A percentile compares a stretch with the other conserved stretches of the same genome.
Conservation (phyloP, 371 early-diverging fungal species). For the Mucor circinelloides region DNA sequence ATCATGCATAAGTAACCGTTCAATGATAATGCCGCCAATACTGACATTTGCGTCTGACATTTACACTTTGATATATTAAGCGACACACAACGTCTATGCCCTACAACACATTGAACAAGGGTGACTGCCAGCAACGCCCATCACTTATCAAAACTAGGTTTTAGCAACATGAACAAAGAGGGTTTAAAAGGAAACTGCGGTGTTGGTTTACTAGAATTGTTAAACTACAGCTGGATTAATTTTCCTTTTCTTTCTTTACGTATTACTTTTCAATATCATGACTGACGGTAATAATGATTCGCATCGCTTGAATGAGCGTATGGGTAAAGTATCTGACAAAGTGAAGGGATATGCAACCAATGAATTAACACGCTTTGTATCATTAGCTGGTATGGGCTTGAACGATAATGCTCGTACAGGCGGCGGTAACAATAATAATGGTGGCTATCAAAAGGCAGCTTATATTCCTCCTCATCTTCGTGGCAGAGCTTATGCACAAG, state of each 20-base stretch:
- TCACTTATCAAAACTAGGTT: too few relatives aligned
- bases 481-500: slow-evolving; percentile 14
- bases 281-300: slow-evolving; percentile 16
- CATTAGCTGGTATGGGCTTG: slow-evolving; percentile 72
- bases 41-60: too few relatives aligned
- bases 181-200: not conserved
- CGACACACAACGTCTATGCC: too few relatives aligned
- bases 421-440: not conserved
- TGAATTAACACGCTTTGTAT: not conserved
- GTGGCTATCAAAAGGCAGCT: slow-evolving; percentile 23
- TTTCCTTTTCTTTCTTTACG: slow-evolving; percentile 3
- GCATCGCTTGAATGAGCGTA: slow-evolving; percentile 20
- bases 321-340: slow-evolving; percentile 15
- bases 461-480: slow-evolving; percentile 64
- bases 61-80: too few relatives aligned
- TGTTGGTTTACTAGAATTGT: not conserved
- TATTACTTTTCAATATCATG: slow-evolving; percentile 8
- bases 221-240: not conserved
- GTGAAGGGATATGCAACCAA: not conserved
- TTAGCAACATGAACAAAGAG: too few relatives aligned
- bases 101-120: too few relatives aligned
- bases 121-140: too few relatives aligned
- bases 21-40: too few relatives aligned
- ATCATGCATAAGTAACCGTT: too few relatives aligned
- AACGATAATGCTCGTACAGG: slow-evolving; percentile 40